Conservation (phyloP, 345 rosid species). For the Raphanus raphanistrum region DNA sequence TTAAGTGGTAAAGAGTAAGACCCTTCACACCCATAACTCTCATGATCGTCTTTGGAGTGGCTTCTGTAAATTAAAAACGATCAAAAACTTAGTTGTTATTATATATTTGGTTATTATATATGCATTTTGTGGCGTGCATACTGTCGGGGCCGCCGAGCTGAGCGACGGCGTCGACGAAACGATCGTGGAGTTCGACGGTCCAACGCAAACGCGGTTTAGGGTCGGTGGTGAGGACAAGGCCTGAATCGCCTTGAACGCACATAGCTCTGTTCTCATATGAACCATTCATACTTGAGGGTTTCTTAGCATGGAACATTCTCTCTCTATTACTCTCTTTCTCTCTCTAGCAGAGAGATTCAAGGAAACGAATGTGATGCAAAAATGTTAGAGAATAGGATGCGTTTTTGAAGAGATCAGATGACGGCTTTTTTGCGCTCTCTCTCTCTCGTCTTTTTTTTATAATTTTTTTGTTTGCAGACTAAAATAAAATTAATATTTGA, state of each 20-base stretch:
- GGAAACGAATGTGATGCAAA: conserved; percentile 88
- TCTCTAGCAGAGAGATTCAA: conserved; percentile 38
- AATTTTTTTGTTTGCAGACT: neutral
- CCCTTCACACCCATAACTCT: conserved; percentile 99
- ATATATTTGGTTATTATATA: neutral
- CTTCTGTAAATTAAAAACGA: conserved; percentile 54
- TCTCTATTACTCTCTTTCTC: conserved; percentile 43
- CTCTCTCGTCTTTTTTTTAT: neutral
- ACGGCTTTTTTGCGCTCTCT: conserved; percentile 26
- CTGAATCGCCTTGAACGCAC: conserved; percentile 99
- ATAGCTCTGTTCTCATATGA: conserved; percentile 74
- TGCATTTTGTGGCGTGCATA: conserved; percentile 29
- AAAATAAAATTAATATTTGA: neutral
- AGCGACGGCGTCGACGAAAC: conserved; percentile 98
- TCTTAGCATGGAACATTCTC: conserved; percentile 96
- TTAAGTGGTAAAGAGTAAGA: conserved; percentile 99
- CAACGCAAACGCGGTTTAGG: conserved; percentile 99
- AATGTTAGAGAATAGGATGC: conserved; percentile 83
- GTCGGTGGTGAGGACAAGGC: conserved; percentile 98
- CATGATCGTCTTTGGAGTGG: conserved; percentile 99
- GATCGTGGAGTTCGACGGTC: conserved; percentile 99
- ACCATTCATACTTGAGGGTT: conserved; percentile 82
- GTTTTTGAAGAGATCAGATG: conserved; percentile 57
- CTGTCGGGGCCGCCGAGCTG: conserved; percentile 99
- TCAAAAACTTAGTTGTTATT: neutral